Evolutionary conservation across 805 yeast genomes (phyloP).

Genomic region (Hanseniaspora thailandica): DNA sequence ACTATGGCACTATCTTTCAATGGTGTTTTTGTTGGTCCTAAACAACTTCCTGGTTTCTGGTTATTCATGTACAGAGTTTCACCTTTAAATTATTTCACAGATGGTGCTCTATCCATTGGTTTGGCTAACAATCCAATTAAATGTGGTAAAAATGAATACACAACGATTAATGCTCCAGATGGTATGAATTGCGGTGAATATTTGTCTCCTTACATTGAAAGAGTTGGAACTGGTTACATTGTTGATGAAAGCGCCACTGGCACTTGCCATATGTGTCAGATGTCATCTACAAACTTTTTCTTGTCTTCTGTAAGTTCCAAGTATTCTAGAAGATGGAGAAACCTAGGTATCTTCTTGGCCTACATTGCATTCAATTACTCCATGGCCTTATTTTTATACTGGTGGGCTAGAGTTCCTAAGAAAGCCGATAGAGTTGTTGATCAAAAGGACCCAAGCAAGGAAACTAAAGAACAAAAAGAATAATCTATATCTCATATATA

Average conservation of each 20-base stretch:
- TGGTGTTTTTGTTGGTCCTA: slow-evolving; percentile 58
- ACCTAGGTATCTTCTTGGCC: slow-evolving; percentile 46
- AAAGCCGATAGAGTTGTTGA: slow-evolving; percentile 15
- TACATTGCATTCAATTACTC: slow-evolving; percentile 37
- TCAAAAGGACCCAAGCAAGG: slow-evolving; percentile 9
- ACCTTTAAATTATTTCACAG: slow-evolving; percentile 57
- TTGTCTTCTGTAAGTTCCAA: slow-evolving; percentile 36
- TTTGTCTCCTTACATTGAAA: slow-evolving; percentile 31
- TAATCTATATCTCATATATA: neutral
- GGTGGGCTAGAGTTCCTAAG: slow-evolving; percentile 69
- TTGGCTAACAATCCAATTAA: slow-evolving; percentile 38
- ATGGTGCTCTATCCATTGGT: slow-evolving; percentile 44
- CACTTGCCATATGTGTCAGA: slow-evolving; percentile 47
- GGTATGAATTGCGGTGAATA: slow-evolving; percentile 50
- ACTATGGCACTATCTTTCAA: slow-evolving; percentile 58
- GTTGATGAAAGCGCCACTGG: slow-evolving; percentile 37
- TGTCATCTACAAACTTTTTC: slow-evolving; percentile 45
- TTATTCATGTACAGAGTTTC: slow-evolving; percentile 63
- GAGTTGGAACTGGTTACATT: slow-evolving; percentile 38
- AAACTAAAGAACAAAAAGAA: neutral
- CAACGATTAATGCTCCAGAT: slow-evolving; percentile 39
- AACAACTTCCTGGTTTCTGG: slow-evolving; percentile 63
- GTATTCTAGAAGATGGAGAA: slow-evolving; percentile 41
- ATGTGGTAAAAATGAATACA: slow-evolving; percentile 41
- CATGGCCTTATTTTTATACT: slow-evolving; percentile 39